A percentile compares a stretch with the other conserved stretches of the same genome.
These are phyloP conservation scores for Guillardia theta DNA, from an alignment of 78 protist species.

Conservation along the genomic window DNA sequence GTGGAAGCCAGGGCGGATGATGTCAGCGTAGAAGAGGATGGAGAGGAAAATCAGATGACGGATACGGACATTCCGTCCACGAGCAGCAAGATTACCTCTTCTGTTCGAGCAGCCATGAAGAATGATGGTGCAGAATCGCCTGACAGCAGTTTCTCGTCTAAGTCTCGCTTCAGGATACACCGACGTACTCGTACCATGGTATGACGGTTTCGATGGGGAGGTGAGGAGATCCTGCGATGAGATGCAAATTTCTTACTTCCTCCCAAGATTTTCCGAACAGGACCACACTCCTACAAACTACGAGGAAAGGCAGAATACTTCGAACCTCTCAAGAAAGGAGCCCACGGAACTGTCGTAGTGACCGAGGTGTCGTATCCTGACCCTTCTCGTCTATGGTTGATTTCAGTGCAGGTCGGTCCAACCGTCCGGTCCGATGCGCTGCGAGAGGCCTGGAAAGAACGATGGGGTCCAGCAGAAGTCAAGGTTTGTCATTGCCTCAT, in stretches of 20 bases:
- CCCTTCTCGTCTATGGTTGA: too few relatives aligned
- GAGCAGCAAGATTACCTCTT: too few relatives aligned
- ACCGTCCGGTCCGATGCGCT: slow-evolving; percentile 1
- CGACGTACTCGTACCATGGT: neutral
- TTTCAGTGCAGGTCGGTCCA: neutral
- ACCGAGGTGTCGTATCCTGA: neutral
- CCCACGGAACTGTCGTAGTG: neutral
- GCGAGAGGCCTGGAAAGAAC: slow-evolving; percentile 24
- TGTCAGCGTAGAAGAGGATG: too few relatives aligned
- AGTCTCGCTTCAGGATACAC: too few relatives aligned
- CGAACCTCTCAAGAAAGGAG: neutral
- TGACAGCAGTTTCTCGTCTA: too few relatives aligned
- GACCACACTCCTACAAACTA: neutral
- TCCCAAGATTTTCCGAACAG: neutral
- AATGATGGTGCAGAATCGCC: too few relatives aligned
- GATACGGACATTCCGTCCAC: too few relatives aligned
- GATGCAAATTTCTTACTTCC: neutral
- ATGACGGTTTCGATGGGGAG: neutral
- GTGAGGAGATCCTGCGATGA: neutral
- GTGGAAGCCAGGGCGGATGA: too few relatives aligned
- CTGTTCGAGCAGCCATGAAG: too few relatives aligned
- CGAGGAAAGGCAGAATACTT: neutral
- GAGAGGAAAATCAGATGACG: too few relatives aligned
- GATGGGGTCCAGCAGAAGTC: slow-evolving; percentile 18
- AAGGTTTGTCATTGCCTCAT: too few relatives aligned